A percentile compares a stretch with the other conserved stretches of the same genome.
Conservation (phyloP, 2,329 filamentous ascomycete genomes). For the Verticillium tricorpus region DNA sequence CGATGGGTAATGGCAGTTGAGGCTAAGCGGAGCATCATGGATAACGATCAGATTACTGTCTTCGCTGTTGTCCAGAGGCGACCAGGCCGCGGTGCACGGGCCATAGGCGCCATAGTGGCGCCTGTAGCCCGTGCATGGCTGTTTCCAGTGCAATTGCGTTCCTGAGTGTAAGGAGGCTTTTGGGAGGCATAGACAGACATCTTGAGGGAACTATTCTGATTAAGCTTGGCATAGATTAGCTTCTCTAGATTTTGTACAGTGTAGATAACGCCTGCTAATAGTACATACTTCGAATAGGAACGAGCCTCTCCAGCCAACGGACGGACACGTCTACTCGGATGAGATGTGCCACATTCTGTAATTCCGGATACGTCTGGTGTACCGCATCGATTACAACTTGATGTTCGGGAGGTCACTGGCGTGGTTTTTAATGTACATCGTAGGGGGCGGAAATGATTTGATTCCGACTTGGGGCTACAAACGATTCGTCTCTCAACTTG, state of each 20-base stretch:
- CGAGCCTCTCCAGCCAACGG: background rate
- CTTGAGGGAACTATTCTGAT: background rate
- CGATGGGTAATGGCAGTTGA: conserved; percentile 1
- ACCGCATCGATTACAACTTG: background rate
- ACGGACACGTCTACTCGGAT: background rate
- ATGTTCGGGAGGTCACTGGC: background rate
- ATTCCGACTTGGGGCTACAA: background rate
- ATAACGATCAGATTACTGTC: background rate
- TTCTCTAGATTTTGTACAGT: background rate
- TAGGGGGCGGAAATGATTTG: background rate
- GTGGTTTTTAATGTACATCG: background rate
- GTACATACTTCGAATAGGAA: background rate
- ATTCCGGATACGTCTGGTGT: background rate
- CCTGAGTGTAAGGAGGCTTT: background rate
- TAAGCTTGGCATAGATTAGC: background rate
- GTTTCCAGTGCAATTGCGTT: background rate
- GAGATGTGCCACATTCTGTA: background rate
- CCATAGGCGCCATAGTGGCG: background rate
- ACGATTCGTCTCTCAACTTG: background rate
- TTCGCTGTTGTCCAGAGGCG: background rate
- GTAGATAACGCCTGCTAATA: background rate
- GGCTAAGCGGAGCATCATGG: background rate
- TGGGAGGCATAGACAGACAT: background rate
- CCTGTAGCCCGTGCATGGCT: background rate
- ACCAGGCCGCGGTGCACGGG: background rate